These are phyloP conservation scores for Blastocystis sp. DNA, from an alignment of 352 stramenopile genomes.

Conservation along the genomic window DNA sequence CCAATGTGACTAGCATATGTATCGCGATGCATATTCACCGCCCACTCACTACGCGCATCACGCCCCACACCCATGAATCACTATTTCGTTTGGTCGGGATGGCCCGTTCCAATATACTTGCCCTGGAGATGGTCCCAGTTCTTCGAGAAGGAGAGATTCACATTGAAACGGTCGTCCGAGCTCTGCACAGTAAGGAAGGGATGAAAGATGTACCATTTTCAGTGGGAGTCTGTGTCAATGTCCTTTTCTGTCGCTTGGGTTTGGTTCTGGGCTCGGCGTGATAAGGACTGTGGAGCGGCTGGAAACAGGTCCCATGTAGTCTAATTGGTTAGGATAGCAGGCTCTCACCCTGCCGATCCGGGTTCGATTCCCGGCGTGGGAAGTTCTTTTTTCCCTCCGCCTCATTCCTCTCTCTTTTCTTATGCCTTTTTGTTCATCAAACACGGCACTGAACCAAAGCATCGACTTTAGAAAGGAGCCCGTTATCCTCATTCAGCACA, in stretches of 20 bases:
- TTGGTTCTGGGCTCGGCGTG: background rate
- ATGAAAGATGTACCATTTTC: slow-evolving; percentile 20
- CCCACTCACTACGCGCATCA: slow-evolving; percentile 83
- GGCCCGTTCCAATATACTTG: slow-evolving; percentile 89
- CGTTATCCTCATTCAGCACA: background rate
- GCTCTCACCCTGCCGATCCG: slow-evolving; percentile 67
- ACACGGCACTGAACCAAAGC: background rate
- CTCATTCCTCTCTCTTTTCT: too few relatives aligned
- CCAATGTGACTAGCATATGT: slow-evolving; percentile 91
- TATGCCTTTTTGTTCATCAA: background rate
- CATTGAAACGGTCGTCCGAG: slow-evolving; percentile 82
- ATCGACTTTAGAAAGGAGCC: background rate
- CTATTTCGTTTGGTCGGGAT: slow-evolving; percentile 94
- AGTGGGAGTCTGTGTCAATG: background rate
- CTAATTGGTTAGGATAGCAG: slow-evolving; percentile 68
- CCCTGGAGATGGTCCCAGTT: slow-evolving; percentile 88
- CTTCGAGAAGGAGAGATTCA: slow-evolving; percentile 77
- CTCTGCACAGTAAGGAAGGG: slow-evolving; percentile 21
- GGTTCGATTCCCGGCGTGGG: slow-evolving; percentile 68
- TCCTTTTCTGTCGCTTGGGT: background rate
- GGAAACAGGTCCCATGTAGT: slow-evolving; percentile 51
- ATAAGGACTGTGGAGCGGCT: background rate
- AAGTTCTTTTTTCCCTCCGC: slow-evolving; percentile 21
- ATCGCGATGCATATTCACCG: slow-evolving; percentile 96
- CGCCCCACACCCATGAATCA: slow-evolving; percentile 69